Percentiles rank a stretch among this genome's conserved stretches.
Evolutionary conservation across 345 rosid species (phyloP).

Genomic region (Euphorbia tirucalli): DNA sequence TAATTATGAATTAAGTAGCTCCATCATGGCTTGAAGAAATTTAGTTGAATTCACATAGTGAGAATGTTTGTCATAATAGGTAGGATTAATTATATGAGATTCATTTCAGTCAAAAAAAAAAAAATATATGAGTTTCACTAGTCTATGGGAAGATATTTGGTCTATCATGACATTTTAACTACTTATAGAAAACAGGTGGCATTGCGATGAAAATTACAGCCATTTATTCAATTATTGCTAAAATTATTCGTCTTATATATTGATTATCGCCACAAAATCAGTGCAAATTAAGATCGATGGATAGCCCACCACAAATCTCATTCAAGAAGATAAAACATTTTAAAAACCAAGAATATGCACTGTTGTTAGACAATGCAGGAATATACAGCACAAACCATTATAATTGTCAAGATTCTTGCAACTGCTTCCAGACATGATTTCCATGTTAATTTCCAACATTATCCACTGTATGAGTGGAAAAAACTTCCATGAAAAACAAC

Average conservation of each 20-base stretch:
- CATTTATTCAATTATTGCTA: constrained; percentile 8
- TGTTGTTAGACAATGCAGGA: no score
- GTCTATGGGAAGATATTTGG: no score
- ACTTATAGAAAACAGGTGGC: constrained; percentile 14
- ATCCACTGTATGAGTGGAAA: background rate
- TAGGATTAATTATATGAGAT: no score
- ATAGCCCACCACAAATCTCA: background rate
- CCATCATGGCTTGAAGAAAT: no score
- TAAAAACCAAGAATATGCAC: no score
- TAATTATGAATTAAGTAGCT: background rate
- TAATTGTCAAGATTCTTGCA: constrained; percentile 10
- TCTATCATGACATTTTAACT: no score
- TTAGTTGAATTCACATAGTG: constrained; percentile 28
- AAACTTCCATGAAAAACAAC: background rate
- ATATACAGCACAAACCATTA: background rate
- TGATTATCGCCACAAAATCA: constrained; percentile 22
- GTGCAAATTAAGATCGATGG: constrained; percentile 23
- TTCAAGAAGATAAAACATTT: no score
- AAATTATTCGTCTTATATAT: background rate
- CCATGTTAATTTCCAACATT: constrained; percentile 1
- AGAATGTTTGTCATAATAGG: no score
- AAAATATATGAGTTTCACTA: no score
- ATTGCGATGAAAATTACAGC: background rate
- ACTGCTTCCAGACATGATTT: background rate
- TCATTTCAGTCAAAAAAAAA: no score